Conservation (phyloP, 2,329 filamentous ascomycete species). For the Didymella segeticola region DNA sequence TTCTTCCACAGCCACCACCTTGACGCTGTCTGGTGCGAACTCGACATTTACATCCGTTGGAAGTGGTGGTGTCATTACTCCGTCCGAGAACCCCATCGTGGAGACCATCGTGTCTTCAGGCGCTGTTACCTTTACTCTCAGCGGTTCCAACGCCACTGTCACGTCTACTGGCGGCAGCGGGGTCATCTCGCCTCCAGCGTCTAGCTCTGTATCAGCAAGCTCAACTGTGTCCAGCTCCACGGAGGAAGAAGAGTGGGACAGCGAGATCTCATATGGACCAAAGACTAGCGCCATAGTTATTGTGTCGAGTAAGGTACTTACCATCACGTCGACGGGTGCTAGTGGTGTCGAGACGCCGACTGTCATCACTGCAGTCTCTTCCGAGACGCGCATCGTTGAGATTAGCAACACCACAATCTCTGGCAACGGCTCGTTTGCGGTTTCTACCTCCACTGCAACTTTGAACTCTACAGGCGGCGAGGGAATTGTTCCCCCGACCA, state of each 20-base stretch:
- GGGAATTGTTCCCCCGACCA: constrained; percentile 10
- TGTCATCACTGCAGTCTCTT: constrained; percentile 6
- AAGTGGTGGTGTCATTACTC: constrained; percentile 9
- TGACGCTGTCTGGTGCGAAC: constrained; percentile 11
- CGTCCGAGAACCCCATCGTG: constrained; percentile 4
- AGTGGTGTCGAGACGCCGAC: constrained; percentile 17
- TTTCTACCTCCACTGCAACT: constrained; percentile 5
- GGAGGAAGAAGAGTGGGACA: constrained; percentile 5
- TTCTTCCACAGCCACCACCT: constrained; percentile 7
- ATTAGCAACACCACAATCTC: constrained; percentile 16
- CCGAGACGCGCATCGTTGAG: constrained; percentile 5
- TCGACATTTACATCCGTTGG: constrained; percentile 21
- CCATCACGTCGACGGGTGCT: constrained; percentile 21
- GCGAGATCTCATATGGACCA: constrained; percentile 1
- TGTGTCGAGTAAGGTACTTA: constrained; percentile 10
- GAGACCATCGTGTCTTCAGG: constrained; percentile 15
- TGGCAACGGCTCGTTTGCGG: neutral
- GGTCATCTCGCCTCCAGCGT: constrained; percentile 8
- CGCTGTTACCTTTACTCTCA: constrained; percentile 3
- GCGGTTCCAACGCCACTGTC: constrained; percentile 10
- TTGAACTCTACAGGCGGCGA: constrained; percentile 13
- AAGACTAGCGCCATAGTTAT: constrained; percentile 10
- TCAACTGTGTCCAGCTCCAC: neutral
- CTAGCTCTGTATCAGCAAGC: constrained; percentile 2
- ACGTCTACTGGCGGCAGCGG: constrained; percentile 20